These are phyloP conservation scores for Rachicladosporium sp. DNA, from an alignment of 2,329 filamentous ascomycete species.

Conservation along the genomic window DNA sequence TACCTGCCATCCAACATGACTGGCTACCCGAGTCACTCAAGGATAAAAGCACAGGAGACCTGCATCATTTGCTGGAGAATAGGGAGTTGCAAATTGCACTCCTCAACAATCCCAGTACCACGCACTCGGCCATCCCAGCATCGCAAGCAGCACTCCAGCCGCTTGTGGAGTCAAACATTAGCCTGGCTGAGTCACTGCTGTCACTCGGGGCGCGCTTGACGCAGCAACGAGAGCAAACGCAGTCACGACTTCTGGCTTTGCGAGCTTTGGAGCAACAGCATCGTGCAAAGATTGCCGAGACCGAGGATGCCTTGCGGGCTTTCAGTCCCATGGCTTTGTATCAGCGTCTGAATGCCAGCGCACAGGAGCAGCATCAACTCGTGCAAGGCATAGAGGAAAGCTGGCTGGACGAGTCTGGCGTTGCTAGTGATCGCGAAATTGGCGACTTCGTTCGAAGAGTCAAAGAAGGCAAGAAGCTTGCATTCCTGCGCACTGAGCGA, in stretches of 20 bases:
- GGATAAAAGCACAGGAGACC: conserved; percentile 74
- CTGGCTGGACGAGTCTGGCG: conserved; percentile 57
- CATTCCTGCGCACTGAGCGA: conserved; percentile 70
- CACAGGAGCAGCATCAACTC: conserved; percentile 71
- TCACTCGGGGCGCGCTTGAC: conserved; percentile 47
- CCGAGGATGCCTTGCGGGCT: conserved; percentile 71
- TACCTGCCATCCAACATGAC: conserved; percentile 37
- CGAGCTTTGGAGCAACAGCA: conserved; percentile 87
- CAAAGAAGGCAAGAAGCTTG: conserved; percentile 64
- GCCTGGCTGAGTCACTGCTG: conserved; percentile 51
- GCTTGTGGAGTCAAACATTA: conserved; percentile 58
- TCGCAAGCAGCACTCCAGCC: conserved; percentile 53
- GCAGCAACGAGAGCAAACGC: conserved; percentile 56
- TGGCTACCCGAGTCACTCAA: conserved; percentile 69
- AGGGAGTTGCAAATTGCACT: conserved; percentile 61
- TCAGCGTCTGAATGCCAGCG: conserved; percentile 60
- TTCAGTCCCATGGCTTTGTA: conserved; percentile 84
- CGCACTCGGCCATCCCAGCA: conserved; percentile 58
- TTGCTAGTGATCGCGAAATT: conserved; percentile 68
- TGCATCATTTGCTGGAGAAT: conserved; percentile 55
- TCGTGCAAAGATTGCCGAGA: conserved; percentile 75
- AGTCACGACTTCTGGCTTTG: conserved; percentile 69
- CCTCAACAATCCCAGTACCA: conserved; percentile 51
- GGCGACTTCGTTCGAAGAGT: conserved; percentile 74
- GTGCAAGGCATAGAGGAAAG: conserved; percentile 83